A percentile compares a stretch with the other conserved stretches of the same genome.
phyloP scores from a whole-genome alignment of 495 filamentous ascomycete genomes.

The Geoglossum glabrum region DNA sequence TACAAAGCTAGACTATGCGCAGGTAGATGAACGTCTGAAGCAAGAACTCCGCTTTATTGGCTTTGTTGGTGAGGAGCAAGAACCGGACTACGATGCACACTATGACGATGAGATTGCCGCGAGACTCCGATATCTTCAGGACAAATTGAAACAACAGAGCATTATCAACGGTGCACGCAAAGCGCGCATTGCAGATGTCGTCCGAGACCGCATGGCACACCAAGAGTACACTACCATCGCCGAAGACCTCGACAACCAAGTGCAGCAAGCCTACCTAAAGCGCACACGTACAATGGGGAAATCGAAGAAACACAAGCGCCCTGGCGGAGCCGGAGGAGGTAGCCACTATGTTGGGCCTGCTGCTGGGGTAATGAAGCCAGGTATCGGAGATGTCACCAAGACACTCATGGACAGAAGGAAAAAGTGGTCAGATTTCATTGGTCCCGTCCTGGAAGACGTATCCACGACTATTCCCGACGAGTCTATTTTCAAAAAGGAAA shows the following conservation, averaged over 20 bases:
- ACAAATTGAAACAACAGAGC: conserved; percentile 56
- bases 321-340: conserved; percentile 37
- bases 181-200: conserved; percentile 60
- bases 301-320: conserved; percentile 79
- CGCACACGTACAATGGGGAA: conserved; percentile 86
- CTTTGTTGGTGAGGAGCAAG: conserved; percentile 50
- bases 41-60: conserved; percentile 87
- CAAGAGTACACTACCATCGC: conserved; percentile 94
- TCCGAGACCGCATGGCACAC: conserved; percentile 76
- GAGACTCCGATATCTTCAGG: conserved; percentile 66
- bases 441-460: conserved; percentile 42
- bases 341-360: conserved; percentile 28
- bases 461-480: conserved; percentile 4
- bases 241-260: conserved; percentile 88
- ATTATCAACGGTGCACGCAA: conserved; percentile 82
- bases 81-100: conserved; percentile 64
- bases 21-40: conserved; percentile 76
- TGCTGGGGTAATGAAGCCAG: conserved; percentile 44
- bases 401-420: conserved; percentile 74
- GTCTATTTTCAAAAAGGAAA: conserved; percentile 4
- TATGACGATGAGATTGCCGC: conserved; percentile 89
- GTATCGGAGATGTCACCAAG: conserved; percentile 76
- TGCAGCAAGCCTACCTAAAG: conserved; percentile 88
- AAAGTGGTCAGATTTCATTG: conserved; percentile 52
- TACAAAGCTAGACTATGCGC: conserved; percentile 56